Evolutionary conservation across 2,329 filamentous ascomycete genomes (phyloP), one percentile per base, ranked within the genome.

Genomic region (Lasiodiplodia sp.): DNA sequence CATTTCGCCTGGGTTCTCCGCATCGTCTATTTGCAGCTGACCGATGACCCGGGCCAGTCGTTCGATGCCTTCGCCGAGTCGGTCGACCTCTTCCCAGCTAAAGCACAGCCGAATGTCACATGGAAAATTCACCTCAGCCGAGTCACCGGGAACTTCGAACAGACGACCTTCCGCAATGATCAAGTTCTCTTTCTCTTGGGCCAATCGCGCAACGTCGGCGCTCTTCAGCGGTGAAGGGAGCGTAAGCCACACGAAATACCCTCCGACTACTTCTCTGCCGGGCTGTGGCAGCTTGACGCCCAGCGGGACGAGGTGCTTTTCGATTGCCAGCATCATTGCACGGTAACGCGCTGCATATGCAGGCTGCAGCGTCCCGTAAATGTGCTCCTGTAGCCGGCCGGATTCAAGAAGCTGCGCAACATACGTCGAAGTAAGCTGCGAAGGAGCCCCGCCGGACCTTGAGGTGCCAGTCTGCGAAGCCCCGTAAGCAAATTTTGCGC

Each of bases 191-290:
- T 90, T 87, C 25, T 83, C 79, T 74, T 85, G 81, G 18, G 90
- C 90, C 49, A 83, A 82, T 72, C 84, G 80, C 7, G 87, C 87
- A 38, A 93, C 82, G 8, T 85, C 83, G 38, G 80, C 80, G 44
- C 86, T 88, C 10, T 84, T 82, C 66, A 91, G 80, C 55, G 76
- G 67, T 71, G 77, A 71, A 0, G 90, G 89, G 4, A 97, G 78
- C 1, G 83, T 85, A 31, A 96, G 79, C 93, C 93, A 97, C 58
- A 97, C 83, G 77, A 97, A 97, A 77, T 95, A 97, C 0, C 94
- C 94, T 0, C 94, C 94, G 37, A 90, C 91, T 3, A 90, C 78
- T 3, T 82, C 77, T 40, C 82, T 79, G 67, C 81, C 77, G 1
- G 78, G 73, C 67, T 86, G 79, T 16, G 79, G 78, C 47, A 83